phyloP scores from a whole-genome alignment of 2,329 filamentous ascomycete species.

The Clarireedia paspali region DNA sequence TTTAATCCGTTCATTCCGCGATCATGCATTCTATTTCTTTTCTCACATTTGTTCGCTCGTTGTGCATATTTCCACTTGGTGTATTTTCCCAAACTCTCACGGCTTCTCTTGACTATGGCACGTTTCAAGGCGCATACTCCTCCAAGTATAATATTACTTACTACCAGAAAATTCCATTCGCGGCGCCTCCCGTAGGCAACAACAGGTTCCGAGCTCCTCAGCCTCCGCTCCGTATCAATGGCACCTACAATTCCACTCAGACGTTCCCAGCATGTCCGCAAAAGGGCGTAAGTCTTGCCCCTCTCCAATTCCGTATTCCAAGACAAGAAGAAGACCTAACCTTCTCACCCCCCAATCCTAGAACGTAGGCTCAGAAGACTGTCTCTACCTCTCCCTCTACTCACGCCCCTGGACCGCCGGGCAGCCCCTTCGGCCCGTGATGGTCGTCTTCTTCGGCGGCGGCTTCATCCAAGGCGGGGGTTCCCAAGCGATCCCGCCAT shows the following conservation, averaged over 20 bases:
- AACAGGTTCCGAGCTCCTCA: conserved; percentile 56
- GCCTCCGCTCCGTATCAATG: conserved; percentile 41
- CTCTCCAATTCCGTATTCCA: neutral
- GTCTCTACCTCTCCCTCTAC: conserved; percentile 53
- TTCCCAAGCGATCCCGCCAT: conserved; percentile 46
- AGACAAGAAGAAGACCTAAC: neutral
- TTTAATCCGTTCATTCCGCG: neutral
- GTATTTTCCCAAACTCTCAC: conserved; percentile 27
- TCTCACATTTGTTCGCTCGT: neutral
- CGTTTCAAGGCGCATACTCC: conserved; percentile 45
- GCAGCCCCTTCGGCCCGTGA: conserved; percentile 44
- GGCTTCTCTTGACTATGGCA: conserved; percentile 40
- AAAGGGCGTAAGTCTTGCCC: conserved; percentile 35
- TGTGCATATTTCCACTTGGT: neutral
- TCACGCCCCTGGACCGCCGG: conserved; percentile 44
- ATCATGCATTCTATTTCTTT: neutral
- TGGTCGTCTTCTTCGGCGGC: conserved; percentile 54
- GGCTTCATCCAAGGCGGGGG: conserved; percentile 52
- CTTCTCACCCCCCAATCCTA: conserved; percentile 6
- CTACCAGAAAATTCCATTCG: conserved; percentile 54
- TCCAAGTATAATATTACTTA: conserved; percentile 48
- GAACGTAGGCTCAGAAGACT: conserved; percentile 50
- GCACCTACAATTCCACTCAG: conserved; percentile 46
- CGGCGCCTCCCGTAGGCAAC: conserved; percentile 46
- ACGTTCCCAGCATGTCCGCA: conserved; percentile 52